Base-by-base conservation (phyloP, 495 filamentous ascomycete species). In the Lepraria neglecta region DNA sequence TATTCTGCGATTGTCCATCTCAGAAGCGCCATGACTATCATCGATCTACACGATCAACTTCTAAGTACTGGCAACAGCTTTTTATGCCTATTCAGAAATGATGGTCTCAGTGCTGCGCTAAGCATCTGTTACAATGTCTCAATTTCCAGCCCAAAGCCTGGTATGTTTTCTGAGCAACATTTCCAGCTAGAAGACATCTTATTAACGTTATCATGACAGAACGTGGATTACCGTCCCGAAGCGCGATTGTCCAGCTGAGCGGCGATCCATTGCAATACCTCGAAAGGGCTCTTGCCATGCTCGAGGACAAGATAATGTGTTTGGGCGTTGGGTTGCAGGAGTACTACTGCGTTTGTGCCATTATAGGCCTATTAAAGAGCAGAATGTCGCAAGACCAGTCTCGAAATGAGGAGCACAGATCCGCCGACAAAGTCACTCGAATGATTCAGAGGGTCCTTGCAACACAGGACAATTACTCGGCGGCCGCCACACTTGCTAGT, bases 321-420 rank as follows among this genome's bases (percentile, higher is more conserved):
- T 54, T 70, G 17, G 71, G 71, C 44, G 67, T 71, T 12, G 72
- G 69, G 27, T 64, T 68, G 7, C 73, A 68, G 6, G 64, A 69
- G 21, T 69, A 72, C 47, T 74, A 71, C 67, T 73, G 70, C 54
- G 68, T 73, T 30, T 70, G 68, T 5, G 71, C 72, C 6, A 46
- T 50, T 11, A 61, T 57, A 15, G 63, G 63, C 5, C 35, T 65
- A 11, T 43, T 65, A 3, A 65, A 59, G 53, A 58, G 58, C 15
- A 28, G 21, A 28, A 38, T 33, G 9, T 47, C 58, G 6, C 35
- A 14, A 35, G 47, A 60, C 11, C 4, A 53, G 5, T 53, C 58
- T 12, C n/a, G 47, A 44, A 10, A 53, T 5, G 58, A 60, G 48
- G 33, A 60, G 38, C 35, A 52, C 14, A 38, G n/a, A 21, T 54